Evolutionary conservation across 768 basidiomycete genomes (phyloP).

Genomic region (Suillus hirtellus): DNA sequence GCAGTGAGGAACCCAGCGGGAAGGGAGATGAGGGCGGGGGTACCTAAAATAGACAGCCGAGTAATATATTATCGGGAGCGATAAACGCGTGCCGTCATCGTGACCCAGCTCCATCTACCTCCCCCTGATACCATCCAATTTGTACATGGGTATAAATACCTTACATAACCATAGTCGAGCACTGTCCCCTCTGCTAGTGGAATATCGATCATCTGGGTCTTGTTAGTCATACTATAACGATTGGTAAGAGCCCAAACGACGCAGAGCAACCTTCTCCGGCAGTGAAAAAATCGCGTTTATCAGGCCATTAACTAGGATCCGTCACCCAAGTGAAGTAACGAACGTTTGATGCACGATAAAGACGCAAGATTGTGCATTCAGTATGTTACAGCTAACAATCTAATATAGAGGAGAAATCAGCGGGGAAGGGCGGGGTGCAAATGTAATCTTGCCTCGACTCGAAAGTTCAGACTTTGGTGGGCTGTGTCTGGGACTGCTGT

Average conservation of each 20-base stretch:
- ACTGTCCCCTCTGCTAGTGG: too few species aligned
- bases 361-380: neutral
- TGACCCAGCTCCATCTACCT: too few species aligned
- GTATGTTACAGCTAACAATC: neutral
- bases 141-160: too few species aligned
- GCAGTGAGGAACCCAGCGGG: too few species aligned
- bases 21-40: too few species aligned
- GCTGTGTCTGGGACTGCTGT: constrained; percentile 27
- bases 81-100: too few species aligned
- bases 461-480: constrained; percentile 1
- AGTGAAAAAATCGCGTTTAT: neutral
- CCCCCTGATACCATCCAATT: too few species aligned
- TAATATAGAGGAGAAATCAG: neutral
- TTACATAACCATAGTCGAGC: too few species aligned
- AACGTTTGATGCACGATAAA: neutral
- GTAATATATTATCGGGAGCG: too few species aligned
- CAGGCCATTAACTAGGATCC: neutral
- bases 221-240: neutral
- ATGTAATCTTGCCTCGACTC: constrained; percentile 1
- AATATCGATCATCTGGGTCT: too few species aligned
- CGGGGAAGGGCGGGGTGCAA: neutral
- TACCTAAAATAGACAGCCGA: too few species aligned
- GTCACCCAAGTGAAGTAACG: neutral
- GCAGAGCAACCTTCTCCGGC: neutral
- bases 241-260: neutral